phyloP scores from a whole-genome alignment of 192 early-diverging fungal species.

The Coemansia sp. region DNA sequence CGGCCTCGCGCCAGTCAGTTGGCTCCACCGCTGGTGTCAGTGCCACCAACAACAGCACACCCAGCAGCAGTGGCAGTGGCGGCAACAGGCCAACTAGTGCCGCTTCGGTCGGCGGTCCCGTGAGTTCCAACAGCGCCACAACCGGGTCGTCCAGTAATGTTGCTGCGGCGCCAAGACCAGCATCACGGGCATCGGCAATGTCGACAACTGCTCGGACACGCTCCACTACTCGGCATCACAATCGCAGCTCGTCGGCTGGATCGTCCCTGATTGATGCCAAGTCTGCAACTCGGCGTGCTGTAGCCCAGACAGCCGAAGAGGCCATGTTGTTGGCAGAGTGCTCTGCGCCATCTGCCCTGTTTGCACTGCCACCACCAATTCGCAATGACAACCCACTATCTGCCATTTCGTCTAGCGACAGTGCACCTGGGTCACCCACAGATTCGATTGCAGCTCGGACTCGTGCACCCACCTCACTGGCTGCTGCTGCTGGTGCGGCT shows the following conservation, averaged over 20 bases:
- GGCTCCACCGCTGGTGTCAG: neutral
- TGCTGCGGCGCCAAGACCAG: constrained; percentile 29
- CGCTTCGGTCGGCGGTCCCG: constrained; percentile 22
- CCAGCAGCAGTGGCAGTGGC: neutral
- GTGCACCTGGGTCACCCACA: constrained; percentile 35
- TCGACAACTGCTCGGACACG: constrained; percentile 23
- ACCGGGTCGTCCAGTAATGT: neutral
- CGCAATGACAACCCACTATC: constrained; percentile 14
- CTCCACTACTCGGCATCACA: constrained; percentile 17
- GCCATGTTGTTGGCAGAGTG: constrained; percentile 1
- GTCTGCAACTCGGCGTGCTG: constrained; percentile 20
- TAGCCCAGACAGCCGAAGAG: constrained; percentile 30
- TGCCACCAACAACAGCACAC: neutral
- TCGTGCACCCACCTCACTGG: neutral
- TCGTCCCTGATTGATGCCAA: constrained; percentile 26
- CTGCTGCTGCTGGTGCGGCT: neutral
- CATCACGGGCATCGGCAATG: constrained; percentile 39
- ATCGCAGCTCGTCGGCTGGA: constrained; percentile 48
- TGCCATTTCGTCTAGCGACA: constrained; percentile 16
- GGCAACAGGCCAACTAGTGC: constrained; percentile 30
- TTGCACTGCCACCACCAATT: constrained; percentile 6
- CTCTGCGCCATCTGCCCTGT: neutral
- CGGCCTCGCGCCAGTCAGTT: constrained; percentile 40
- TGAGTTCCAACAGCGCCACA: constrained; percentile 7
- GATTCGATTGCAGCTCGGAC: constrained; percentile 27